Evolutionary conservation across 1,284 basidiomycete species (phyloP), one percentile per base, ranked within the genome.

Genomic region (Cutaneotrichosporon mucoides): DNA sequence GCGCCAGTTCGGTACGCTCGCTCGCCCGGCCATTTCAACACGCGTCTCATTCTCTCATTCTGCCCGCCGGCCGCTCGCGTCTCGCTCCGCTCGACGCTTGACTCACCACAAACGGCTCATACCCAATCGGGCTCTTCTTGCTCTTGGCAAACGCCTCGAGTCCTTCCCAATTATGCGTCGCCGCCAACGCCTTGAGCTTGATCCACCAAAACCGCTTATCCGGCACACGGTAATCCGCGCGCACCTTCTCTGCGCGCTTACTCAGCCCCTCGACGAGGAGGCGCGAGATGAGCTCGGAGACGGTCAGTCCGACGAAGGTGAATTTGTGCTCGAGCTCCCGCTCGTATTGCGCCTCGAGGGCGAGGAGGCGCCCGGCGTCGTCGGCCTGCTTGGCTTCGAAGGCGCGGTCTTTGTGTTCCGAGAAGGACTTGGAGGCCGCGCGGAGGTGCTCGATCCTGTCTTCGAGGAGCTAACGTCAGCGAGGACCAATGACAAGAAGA

Each of bases 321-420:
- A 88, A 84, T 71, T 87, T 88, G 41, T 87, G 85, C 59, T 90
- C 87, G 0, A 86, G 76, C 66, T 99, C 96, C 63, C 87, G 87
- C 72, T 98, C 93, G 24, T 96, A 82, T 57, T 89, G 85, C 68
- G 91, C 87, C 73, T 99, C 95, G 47, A 87, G 79, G 0, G 84
- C 79, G 4, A 98, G 81, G 16, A 99, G 80, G 0, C 86, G 84
- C 5, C 83, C 82, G 51, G 85, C 87, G 69, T 99, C 96, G 60
- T 96, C 92, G 80, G 88, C 88, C 85, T 92, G 89, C 91, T 90
- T 96, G 4, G 92, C 86, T 76, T 99, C 95, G 68, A 97, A 94
- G 0, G 77, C 71, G 4, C 88, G 82, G 66, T 97, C 93, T 75
- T 92, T 94, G 73, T 98, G 93, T 73, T 99, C 94, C 0, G 86